Percentiles rank a stretch among this genome's conserved stretches.
These are phyloP conservation scores for Amanita rimosa DNA, from an alignment of 768 basidiomycete genomes.

Conservation along the genomic window DNA sequence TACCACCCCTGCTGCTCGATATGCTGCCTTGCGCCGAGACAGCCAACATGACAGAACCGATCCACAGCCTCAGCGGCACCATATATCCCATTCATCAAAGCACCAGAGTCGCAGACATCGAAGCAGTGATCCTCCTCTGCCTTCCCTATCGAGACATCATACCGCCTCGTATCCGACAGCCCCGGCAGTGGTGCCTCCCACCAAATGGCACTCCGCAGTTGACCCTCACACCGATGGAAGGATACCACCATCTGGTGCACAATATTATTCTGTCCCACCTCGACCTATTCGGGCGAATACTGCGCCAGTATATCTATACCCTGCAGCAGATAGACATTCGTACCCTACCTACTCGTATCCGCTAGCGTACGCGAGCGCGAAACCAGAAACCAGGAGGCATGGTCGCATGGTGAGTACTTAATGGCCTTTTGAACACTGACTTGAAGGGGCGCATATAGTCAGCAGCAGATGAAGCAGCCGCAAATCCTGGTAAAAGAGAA, in stretches of 20 bases:
- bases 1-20: conserved; percentile 18
- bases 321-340: background rate
- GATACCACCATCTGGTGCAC: background rate
- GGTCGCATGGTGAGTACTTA: background rate
- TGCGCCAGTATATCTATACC: background rate
- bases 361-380: background rate
- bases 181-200: background rate
- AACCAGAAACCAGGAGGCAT: background rate
- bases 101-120: background rate
- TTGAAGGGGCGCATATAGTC: background rate
- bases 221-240: background rate
- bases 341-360: background rate
- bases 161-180: background rate
- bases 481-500: background rate
- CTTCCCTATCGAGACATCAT: background rate
- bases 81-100: background rate
- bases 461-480: background rate
- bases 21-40: conserved; percentile 5
- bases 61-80: background rate
- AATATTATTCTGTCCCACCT: background rate
- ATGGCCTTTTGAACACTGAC: background rate
- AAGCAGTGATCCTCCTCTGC: background rate
- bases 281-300: background rate
- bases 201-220: background rate
- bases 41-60: background rate